Evolutionary conservation across 2,329 filamentous ascomycete species (phyloP), one percentile per base, ranked within the genome.

Genomic region (Diaporthe ampelina): DNA sequence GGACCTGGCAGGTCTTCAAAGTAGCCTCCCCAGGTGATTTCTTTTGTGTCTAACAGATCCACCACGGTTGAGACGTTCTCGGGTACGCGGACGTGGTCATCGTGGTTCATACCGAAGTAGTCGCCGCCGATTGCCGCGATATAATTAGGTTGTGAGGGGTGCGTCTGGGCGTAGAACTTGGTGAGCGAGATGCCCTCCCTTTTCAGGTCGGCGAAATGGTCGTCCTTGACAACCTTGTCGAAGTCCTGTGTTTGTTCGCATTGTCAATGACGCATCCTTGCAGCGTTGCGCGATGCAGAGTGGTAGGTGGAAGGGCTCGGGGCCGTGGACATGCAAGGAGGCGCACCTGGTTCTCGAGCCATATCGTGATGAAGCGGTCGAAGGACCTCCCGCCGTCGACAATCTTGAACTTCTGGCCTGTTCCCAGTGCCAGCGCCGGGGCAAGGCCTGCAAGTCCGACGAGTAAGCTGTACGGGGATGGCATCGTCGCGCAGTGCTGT

Each of bases 131-230:
- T 88, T 1, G 90, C 82, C 3, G 93, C 91, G 74, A 92, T 88
- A 81, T 95, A 95, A 85, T 95, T 95, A 26, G 93, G 93, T 85
- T 95, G 88, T 0, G 90, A 93, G 0, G 93, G 93, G 79, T 95
- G 93, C 1, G 93, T 94, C 52, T 93, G 84, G 26, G 87, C 92
- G 75, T 87, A 89, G 82, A 88, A 87, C 78, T 90, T 88, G 63
- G 84, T 85, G 58, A 87, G 81, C 21, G 84, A 76, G 74, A 88
- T 85, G 71, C 86, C 86, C 74, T 85, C 80, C 75, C 82, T 81
- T 75, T 81, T 83, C 54, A 88, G 79, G 54, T 83, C 83, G 40
- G 76, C 78, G 37, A 88, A 84, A 68, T 82, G 81, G 24, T 81
- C 63, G 75, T 88, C 84, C 8, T 80, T 77, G n/a, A 79, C 77